Percentiles rank a stretch among this genome's conserved stretches.
Conservation (phyloP, 2,329 filamentous ascomycete genomes). For the Proliferodiscus dingleyae region DNA sequence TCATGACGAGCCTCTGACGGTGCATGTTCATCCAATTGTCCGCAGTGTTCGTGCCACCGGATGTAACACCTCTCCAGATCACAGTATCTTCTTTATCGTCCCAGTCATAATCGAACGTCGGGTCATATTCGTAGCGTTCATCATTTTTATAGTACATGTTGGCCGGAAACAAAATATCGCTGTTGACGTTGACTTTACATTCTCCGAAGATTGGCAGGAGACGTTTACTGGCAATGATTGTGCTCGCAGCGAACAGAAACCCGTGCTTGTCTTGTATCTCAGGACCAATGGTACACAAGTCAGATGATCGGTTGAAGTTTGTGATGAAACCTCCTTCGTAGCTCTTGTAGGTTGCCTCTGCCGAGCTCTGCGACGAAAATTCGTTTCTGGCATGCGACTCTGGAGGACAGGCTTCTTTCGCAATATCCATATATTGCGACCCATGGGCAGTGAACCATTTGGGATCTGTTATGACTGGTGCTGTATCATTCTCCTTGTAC, state of each 20-base stretch:
- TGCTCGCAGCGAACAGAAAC: slow-evolving; percentile 51
- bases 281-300: slow-evolving; percentile 54
- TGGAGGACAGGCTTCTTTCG: slow-evolving; percentile 52
- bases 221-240: slow-evolving; percentile 46
- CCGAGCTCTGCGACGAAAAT: slow-evolving; percentile 30
- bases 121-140: slow-evolving; percentile 53
- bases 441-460: slow-evolving; percentile 32
- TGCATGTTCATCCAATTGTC: slow-evolving; percentile 52
- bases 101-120: slow-evolving; percentile 53
- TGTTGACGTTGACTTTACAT: slow-evolving; percentile 58
- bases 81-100: slow-evolving; percentile 49
- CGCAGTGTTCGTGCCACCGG: slow-evolving; percentile 48
- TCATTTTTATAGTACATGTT: slow-evolving; percentile 60
- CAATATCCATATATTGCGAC: slow-evolving; percentile 55
- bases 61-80: slow-evolving; percentile 62
- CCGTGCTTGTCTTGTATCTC: slow-evolving; percentile 46
- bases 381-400: slow-evolving; percentile 43
- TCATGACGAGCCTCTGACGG: slow-evolving; percentile 52
- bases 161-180: slow-evolving; percentile 59
- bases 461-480: slow-evolving; percentile 16
- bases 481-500: slow-evolving; percentile 17
- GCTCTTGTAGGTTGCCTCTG: slow-evolving; percentile 37
- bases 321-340: slow-evolving; percentile 46
- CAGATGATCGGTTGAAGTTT: slow-evolving; percentile 54
- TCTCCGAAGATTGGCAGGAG: slow-evolving; percentile 58